These are phyloP conservation scores for Fusarium verticillioides DNA, from an alignment of 2,329 filamentous ascomycete species.

Conservation along the genomic window DNA sequence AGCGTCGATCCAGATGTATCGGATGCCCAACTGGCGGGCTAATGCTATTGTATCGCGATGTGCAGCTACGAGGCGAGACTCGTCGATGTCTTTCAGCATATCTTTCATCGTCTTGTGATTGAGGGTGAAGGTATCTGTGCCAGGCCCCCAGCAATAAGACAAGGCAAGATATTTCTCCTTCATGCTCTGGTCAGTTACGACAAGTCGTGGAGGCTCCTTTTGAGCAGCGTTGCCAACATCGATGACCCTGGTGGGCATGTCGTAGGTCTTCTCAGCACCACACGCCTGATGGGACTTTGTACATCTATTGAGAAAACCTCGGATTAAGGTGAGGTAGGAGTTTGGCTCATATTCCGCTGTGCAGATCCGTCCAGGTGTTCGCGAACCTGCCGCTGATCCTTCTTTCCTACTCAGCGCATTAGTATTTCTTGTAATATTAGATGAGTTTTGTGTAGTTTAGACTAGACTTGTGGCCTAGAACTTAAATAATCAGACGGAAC, in stretches of 20 bases:
- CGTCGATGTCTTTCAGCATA: neutral
- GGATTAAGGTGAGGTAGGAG: neutral
- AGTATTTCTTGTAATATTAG: neutral
- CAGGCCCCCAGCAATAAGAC: constrained; percentile 19
- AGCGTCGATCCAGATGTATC: constrained; percentile 6
- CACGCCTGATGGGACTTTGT: neutral
- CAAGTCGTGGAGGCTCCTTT: neutral
- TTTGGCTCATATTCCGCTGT: neutral
- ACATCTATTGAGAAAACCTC: neutral
- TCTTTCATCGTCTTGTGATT: neutral
- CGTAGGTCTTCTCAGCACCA: neutral
- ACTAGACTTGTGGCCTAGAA: neutral
- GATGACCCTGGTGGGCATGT: constrained; percentile 13
- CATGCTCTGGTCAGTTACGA: neutral
- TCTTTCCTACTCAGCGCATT: neutral
- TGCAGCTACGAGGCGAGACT: neutral
- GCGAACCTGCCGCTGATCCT: neutral
- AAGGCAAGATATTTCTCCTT: neutral
- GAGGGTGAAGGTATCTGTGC: constrained; percentile 10
- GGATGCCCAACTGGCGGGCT: neutral
- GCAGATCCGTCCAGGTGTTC: neutral
- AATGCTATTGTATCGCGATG: neutral
- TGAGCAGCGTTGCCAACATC: neutral
- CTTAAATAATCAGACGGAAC: neutral
- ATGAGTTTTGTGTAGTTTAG: neutral